phyloP scores from a whole-genome alignment of 805 yeast species.

The Ascoidea rubescens region DNA sequence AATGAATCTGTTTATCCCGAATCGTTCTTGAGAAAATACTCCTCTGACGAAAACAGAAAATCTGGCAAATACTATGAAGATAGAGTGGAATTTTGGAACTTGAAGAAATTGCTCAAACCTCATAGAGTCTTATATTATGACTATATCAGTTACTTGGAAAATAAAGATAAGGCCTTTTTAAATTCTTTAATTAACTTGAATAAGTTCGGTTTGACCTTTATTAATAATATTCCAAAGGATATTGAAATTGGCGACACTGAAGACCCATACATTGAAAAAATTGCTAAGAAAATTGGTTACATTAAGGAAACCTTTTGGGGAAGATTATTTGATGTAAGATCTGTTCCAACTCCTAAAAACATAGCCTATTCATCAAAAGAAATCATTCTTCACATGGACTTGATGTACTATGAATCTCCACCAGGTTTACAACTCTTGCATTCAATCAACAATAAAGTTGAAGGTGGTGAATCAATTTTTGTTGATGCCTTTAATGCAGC shows the following conservation, averaged over 20 bases:
- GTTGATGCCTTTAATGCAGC: conserved; percentile 63
- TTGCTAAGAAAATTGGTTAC: conserved; percentile 48
- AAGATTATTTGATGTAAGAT: conserved; percentile 49
- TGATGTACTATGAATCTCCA: conserved; percentile 65
- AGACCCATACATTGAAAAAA: conserved; percentile 24
- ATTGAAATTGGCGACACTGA: conserved; percentile 14
- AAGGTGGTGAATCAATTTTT: conserved; percentile 58
- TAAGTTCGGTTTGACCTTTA: conserved; percentile 39
- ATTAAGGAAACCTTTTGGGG: conserved; percentile 64
- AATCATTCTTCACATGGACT: conserved; percentile 67
- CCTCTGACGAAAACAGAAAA: conserved; percentile 21
- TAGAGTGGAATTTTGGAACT: conserved; percentile 6
- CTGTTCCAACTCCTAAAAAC: conserved; percentile 39
- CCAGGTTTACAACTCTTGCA: conserved; percentile 70
- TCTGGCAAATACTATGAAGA: conserved; percentile 9
- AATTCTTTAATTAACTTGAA: conserved; percentile 32
- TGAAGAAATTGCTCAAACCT: not conserved
- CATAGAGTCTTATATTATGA: conserved; percentile 10
- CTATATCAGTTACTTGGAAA: conserved; percentile 27
- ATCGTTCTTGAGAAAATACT: conserved; percentile 31
- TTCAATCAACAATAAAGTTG: conserved; percentile 34
- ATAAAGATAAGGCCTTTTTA: conserved; percentile 19
- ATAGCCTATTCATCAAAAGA: conserved; percentile 54
- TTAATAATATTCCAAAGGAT: conserved; percentile 37
- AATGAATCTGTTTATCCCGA: conserved; percentile 27